Evolutionary conservation across 805 yeast genomes (phyloP), one percentile per base, ranked within the genome.

Genomic region (Wickerhamomyces canadensis): DNA sequence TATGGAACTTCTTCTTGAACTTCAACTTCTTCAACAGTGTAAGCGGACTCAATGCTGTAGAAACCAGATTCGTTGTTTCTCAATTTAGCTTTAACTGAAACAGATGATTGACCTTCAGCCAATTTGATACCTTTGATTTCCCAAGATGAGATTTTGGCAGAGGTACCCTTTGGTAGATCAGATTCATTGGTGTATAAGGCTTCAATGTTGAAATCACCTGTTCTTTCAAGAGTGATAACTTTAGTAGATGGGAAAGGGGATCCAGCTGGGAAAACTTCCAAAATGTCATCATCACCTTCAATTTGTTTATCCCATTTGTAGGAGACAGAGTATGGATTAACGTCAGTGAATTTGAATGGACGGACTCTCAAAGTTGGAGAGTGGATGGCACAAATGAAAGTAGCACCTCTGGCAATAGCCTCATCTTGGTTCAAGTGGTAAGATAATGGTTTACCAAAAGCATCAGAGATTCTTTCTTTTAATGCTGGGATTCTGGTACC

Each of bases 331-430:
- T 77, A 77, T 58, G 80, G 83, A 78, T 89, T 91, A 63, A 80
- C 69, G 65, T 93, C 99, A 72, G 91, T 96, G 62, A 89, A 93
- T 70, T 91, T 91, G 83, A 93, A 93, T 51, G 96, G 96, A 70
- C 98, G 84, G 37, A 93, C 98, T 72, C 98, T 85, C 57, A 93
- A 79, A 49, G 97, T 89, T 67, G 98, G 98, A 25, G 98, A 91
- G 75, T 89, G 98, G 71, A 88, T 85, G 52, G 98, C 99, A 67
- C 98, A 93, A 58, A 93, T 84, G 68, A 93, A 93, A 34, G 98
- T 96, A 56, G 96, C 95, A 73, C 99, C 99, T 67, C 91, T 86
- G 40, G 98, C 98, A 62, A 91, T 84, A 47, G 98, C 96, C 76
- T 93, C 99, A 62, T 93, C 99, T 72, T 89, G 97, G 77, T 93